Conservation (phyloP, 1,139 yeast genomes). For the Pichia sp. region DNA sequence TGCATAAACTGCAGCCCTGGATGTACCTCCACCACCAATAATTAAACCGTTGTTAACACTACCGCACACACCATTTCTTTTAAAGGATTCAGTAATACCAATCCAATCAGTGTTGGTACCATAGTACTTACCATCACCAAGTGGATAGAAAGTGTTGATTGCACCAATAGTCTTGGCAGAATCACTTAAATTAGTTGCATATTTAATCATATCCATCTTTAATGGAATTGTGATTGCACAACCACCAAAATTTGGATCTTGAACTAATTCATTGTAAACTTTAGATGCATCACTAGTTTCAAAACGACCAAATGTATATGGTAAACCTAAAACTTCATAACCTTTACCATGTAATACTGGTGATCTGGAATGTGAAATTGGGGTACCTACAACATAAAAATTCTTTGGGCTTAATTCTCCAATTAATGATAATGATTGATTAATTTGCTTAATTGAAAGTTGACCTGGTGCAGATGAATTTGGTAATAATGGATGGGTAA, state of each 20-base stretch:
- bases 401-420: slow-evolving; percentile 56
- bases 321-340: slow-evolving; percentile 65
- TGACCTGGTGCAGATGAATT: slow-evolving; percentile 75
- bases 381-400: slow-evolving; percentile 76
- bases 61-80: slow-evolving; percentile 46
- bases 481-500: slow-evolving; percentile 63
- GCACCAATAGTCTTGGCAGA: slow-evolving; percentile 84
- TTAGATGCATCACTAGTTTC: slow-evolving; percentile 61
- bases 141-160: slow-evolving; percentile 75
- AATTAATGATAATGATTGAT: slow-evolving; percentile 50
- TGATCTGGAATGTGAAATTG: slow-evolving; percentile 80
- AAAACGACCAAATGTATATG: slow-evolving; percentile 61
- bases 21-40: slow-evolving; percentile 96
- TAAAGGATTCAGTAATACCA: slow-evolving; percentile 71
- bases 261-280: slow-evolving; percentile 44
- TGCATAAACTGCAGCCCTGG: slow-evolving; percentile 92
- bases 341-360: slow-evolving; percentile 81
- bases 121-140: slow-evolving; percentile 46
- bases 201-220: slow-evolving; percentile 69
- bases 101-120: slow-evolving; percentile 98
- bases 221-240: slow-evolving; percentile 88
- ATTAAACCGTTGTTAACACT: slow-evolving; percentile 50
- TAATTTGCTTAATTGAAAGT: slow-evolving; percentile 55
- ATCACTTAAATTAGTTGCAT: slow-evolving; percentile 56
- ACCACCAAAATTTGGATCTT: slow-evolving; percentile 64